Base-by-base conservation (phyloP, 2,329 filamentous ascomycete genomes). In the Ascochyta rabiei region DNA sequence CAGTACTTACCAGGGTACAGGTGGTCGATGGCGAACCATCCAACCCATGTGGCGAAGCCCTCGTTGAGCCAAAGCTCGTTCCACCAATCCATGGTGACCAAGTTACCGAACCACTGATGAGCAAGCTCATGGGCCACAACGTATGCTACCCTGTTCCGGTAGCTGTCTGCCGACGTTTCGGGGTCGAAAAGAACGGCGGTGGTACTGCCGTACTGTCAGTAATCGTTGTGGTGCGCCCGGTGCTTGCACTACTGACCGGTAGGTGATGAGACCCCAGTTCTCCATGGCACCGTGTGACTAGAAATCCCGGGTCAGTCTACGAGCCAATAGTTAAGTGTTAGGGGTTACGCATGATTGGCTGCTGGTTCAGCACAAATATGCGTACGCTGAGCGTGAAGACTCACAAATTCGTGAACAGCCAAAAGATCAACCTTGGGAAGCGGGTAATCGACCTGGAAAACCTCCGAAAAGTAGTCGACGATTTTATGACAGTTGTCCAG, bases 31-130 rank as follows among this genome's bases (percentile, higher is more conserved):
- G 92, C 93, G 57, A 93, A 84, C 93, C 93, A 99, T 47, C 93
- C 95, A 38, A 97, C 93, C 93, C 93, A 98, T 3, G 95, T 99
- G 37, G 95, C 95, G 72, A 99, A 99, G 12, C 93, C 93, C 77
- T 98, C 93, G 70, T 96, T 96, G 47, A 96, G 83, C 92, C 92
- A 96, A 59, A 79, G 77, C 72, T 96, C 90, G 71, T 89, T 91
- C 91, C 90, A 95, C 91, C 92, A 96, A 75, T 96, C 91, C 92
- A 96, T 96, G 6, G 93, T 96, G 38, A 96, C 92, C 10, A 96
- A 84, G 74, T 96, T 96, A 33, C 92, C 92, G 67, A 96, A 96
- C 93, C 93, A 96, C 78, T 96, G 92, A 72, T 96, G 92, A 51
- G 93, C 95, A 59, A 99, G 83, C 76, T 99, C 95, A 77, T 99